These are phyloP conservation scores for Acanthamoeba pearcei DNA, from an alignment of 208 protist genomes.

Conservation along the genomic window DNA sequence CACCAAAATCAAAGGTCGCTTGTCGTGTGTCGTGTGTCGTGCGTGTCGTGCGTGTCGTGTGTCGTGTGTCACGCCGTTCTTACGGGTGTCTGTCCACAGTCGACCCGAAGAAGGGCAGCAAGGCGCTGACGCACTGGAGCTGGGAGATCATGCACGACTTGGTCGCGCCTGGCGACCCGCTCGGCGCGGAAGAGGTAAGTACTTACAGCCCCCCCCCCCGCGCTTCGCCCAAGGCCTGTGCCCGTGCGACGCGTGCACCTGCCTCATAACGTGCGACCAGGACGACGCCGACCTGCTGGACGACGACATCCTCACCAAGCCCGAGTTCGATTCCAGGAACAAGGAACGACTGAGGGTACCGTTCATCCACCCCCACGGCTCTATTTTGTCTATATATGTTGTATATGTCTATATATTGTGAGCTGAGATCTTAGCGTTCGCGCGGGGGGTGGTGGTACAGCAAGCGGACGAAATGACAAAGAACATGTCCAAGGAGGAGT, in stretches of 20 bases:
- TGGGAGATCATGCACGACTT: constrained; percentile 24
- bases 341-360: constrained; percentile 31
- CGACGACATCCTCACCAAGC: constrained; percentile 40
- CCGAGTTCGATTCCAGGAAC: constrained; percentile 16
- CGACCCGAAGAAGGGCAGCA: constrained; percentile 16
- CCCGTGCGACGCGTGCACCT: background rate
- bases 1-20: constrained; percentile 36
- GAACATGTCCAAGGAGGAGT: constrained; percentile 73
- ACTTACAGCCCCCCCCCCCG: too few relatives aligned
- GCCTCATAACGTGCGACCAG: background rate
- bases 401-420: too few relatives aligned
- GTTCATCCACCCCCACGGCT: background rate
- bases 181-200: background rate
- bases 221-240: background rate
- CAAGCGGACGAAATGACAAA: constrained; percentile 74
- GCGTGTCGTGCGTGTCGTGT: background rate
- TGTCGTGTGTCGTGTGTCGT: background rate
- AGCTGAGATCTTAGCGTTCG: too few relatives aligned
- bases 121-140: constrained; percentile 14
- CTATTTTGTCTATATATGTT: too few relatives aligned
- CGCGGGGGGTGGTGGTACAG: background rate
- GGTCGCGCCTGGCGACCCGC: background rate
- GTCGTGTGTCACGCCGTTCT: background rate
- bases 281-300: constrained; percentile 13
- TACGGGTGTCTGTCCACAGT: background rate